Conservation (phyloP, 495 filamentous ascomycete species). For the Neurospora hispaniola region DNA sequence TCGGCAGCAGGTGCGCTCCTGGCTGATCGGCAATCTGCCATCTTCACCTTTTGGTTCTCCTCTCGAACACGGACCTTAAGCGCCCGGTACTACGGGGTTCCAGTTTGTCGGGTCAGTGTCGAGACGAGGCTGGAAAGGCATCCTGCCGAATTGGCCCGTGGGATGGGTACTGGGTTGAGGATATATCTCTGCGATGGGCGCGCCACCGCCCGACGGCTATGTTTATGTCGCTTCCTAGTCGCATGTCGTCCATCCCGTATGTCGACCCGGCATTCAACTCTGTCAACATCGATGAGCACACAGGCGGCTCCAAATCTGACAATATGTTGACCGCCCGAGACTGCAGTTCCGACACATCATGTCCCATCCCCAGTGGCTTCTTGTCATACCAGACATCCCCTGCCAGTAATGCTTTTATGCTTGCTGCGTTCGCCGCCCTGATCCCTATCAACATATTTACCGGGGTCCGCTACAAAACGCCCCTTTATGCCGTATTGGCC, state of each 20-base stretch:
- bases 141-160: not conserved
- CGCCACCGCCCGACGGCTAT: not conserved
- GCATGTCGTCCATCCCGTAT: not conserved
- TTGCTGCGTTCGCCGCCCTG: constrained; percentile 29
- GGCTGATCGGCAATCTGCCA: not conserved
- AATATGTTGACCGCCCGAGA: constrained; percentile 5
- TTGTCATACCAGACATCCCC: constrained; percentile 19
- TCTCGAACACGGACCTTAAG: not conserved
- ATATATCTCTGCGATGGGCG: not conserved
- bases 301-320: not conserved
- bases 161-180: not conserved
- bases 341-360: constrained; percentile 9
- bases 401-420: constrained; percentile 25
- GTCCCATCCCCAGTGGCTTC: constrained; percentile 15
- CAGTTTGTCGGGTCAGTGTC: not conserved
- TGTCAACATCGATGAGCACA: not conserved
- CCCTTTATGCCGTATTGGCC: constrained; percentile 21
- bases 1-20: not conserved
- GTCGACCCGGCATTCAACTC: not conserved
- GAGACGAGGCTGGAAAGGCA: not conserved
- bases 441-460: constrained; percentile 25
- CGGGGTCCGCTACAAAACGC: constrained; percentile 27
- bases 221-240: not conserved
- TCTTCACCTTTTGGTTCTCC: not conserved
- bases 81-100: not conserved